Percentiles rank a stretch among this genome's conserved stretches.
Conservation (phyloP, 441 rosid species). For the Breynia disticha region DNA sequence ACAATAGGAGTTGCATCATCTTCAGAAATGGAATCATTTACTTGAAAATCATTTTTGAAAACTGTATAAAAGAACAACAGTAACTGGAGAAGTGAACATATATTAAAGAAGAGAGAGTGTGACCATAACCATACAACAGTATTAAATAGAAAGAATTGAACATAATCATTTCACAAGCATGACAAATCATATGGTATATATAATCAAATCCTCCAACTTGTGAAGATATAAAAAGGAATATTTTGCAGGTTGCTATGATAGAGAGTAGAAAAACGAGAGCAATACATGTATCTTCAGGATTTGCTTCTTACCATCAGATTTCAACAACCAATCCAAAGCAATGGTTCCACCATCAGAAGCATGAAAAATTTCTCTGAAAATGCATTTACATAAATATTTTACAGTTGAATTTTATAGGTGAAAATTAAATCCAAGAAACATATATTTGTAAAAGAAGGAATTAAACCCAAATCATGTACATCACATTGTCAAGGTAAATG, state of each 20-base stretch:
- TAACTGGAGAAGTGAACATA: neutral
- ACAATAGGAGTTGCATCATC: conserved; percentile 57
- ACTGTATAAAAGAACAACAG: conserved; percentile 21
- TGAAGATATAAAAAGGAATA: neutral
- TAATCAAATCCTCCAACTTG: neutral
- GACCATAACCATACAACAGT: neutral
- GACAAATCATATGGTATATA: neutral
- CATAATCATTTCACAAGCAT: neutral
- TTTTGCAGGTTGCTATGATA: neutral
- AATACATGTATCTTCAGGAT: neutral
- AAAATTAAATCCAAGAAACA: neutral
- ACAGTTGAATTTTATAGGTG: neutral
- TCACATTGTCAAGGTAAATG: no score
- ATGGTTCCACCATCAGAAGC: conserved; percentile 78
- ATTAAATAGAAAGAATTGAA: neutral
- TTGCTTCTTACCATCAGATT: conserved; percentile 37
- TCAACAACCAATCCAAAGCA: conserved; percentile 76
- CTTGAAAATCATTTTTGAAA: conserved; percentile 19
- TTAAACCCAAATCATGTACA: no score
- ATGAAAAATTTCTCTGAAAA: conserved; percentile 48
- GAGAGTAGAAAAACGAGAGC: neutral
- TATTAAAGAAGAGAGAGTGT: neutral
- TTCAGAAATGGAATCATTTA: conserved; percentile 23
- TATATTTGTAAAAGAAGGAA: neutral
- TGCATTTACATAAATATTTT: conserved; percentile 4